phyloP scores from a whole-genome alignment of 176 grass and related monocot genomes.

The Carex kokanica region DNA sequence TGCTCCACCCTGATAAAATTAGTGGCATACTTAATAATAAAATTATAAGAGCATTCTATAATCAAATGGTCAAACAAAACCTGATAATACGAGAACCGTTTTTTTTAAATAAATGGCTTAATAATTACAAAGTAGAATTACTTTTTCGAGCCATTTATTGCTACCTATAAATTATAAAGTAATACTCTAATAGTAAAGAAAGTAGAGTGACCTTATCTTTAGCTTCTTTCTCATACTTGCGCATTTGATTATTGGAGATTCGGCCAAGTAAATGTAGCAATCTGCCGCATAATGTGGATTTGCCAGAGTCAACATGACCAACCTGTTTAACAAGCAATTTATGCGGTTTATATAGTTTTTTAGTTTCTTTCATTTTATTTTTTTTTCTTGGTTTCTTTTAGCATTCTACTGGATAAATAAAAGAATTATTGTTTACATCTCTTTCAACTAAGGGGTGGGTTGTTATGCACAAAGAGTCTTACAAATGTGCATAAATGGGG shows the following conservation, averaged over 20 bases:
- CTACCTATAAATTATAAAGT: not conserved
- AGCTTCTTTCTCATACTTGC: conserved; percentile 89
- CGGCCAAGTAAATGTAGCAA: conserved; percentile 61
- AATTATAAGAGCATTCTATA: not conserved
- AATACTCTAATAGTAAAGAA: not conserved
- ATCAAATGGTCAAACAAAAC: not conserved
- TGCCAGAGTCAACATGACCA: conserved; percentile 91
- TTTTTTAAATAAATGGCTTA: not conserved
- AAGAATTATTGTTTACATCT: not conserved
- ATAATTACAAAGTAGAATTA: not conserved
- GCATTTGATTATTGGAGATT: conserved; percentile 85
- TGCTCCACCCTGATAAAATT: not conserved
- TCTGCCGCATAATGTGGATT: conserved; percentile 82
- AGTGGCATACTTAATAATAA: not conserved
- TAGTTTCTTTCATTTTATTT: no score
- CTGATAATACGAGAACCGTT: not conserved
- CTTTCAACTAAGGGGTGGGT: not conserved
- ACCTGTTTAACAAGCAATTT: conserved; percentile 45
- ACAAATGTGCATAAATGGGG: not conserved
- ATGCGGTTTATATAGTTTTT: not conserved
- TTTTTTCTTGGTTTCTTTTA: not conserved
- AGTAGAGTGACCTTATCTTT: conserved; percentile 67
- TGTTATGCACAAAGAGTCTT: not conserved
- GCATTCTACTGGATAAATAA: not conserved
- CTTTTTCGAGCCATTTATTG: not conserved